Conservation (phyloP, 2,329 filamentous ascomycete species). For the Elsinoe fawcettii region DNA sequence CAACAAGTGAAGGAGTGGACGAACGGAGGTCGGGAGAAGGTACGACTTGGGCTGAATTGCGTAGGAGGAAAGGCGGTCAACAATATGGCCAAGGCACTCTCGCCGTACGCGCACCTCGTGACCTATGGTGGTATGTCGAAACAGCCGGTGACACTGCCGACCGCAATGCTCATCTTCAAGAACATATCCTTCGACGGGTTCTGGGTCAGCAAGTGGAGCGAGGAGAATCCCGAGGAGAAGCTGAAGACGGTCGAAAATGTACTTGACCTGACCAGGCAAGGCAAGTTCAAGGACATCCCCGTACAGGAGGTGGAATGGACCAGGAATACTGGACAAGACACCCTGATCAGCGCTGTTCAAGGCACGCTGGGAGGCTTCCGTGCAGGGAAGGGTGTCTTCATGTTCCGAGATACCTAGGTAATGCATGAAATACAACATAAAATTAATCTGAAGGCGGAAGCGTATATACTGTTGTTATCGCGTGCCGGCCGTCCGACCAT, state of each 20-base stretch:
- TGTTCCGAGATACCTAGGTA: conserved; percentile 54
- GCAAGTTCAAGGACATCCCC: conserved; percentile 75
- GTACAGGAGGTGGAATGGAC: conserved; percentile 77
- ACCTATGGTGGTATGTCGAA: conserved; percentile 95
- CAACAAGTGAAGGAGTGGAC: conserved; percentile 58
- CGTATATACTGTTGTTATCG: background rate
- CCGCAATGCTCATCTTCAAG: conserved; percentile 86
- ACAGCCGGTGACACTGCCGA: conserved; percentile 73
- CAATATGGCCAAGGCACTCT: conserved; percentile 65
- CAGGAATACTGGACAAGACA: conserved; percentile 65
- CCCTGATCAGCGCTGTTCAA: conserved; percentile 66
- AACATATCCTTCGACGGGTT: conserved; percentile 84
- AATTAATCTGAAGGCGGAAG: background rate
- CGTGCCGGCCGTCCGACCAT: background rate
- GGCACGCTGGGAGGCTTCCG: conserved; percentile 78
- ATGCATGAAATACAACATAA: background rate
- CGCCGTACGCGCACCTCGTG: conserved; percentile 63
- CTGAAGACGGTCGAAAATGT: conserved; percentile 77
- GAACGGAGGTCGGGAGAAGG: conserved; percentile 59
- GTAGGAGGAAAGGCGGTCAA: conserved; percentile 83
- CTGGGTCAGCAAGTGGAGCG: conserved; percentile 88
- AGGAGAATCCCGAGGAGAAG: conserved; percentile 65
- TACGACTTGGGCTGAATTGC: conserved; percentile 81
- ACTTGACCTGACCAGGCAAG: conserved; percentile 62
- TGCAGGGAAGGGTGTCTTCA: conserved; percentile 81